Evolutionary conservation across 331 rosid genomes (phyloP), one percentile per base, ranked within the genome.

Genomic region (Malus hybrid): DNA sequence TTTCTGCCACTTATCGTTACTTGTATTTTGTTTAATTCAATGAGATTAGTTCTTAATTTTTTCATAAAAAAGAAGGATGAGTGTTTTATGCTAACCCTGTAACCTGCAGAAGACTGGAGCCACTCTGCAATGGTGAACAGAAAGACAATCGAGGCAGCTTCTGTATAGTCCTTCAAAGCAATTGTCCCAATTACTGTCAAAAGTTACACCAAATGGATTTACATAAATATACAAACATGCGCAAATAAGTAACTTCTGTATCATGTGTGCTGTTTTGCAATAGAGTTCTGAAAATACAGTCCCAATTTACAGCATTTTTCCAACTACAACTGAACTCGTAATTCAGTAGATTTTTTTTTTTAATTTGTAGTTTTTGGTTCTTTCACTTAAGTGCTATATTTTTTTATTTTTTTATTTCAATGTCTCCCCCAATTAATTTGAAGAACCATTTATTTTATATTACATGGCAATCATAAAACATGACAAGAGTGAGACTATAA

Each of bases 121-220:
- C 97, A 94, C 73, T 94, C 97, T 1, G 99, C 97, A 83, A 89
- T 76, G 69, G 90, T 85, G 89, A 90, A 94, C 57, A 94, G 89
- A 72, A 94, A 94, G 66, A 94, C 97, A 24, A 94, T 94, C 12
- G 97, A 84, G 7, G 88, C 99, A 15, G 97, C 97, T 83, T 94
- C 99, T 79, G 84, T 24, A 78, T 89, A 94, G 70, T 94, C 97
- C 5, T 60, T 4, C 92, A 92, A 74, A 24, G 85, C 87, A 61
- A 92, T 72, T 36, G 99, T 89, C 46, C 97, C 97, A 29, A 80
- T 76, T 75, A 92, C 99, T 94, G 92, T 39, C 69, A 81, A 58
- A 61, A 69, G 13, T 15, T 34, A 57, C 6, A 29, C 20, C n/a
- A 3, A 46, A 46, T 13, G 16, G 6, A 46, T 13, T 46, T 46